Conservation (phyloP, 225 moss, liverwort and hornwort species). For the Pleurozium schreberi region DNA sequence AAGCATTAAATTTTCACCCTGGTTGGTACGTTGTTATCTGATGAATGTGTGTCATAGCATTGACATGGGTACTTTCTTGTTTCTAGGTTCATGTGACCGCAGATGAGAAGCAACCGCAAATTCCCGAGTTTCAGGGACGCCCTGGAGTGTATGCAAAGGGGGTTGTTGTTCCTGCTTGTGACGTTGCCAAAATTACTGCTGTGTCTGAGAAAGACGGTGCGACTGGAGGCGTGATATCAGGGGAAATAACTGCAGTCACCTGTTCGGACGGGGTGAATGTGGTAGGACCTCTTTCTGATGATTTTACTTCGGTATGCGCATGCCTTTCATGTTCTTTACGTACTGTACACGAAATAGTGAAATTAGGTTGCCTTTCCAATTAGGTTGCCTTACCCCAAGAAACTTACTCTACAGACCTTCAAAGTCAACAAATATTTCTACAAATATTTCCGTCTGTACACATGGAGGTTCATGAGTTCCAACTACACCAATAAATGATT, state of each 20-base stretch:
- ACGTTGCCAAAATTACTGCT: conserved; percentile 41
- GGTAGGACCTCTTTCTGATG: conserved; percentile 57
- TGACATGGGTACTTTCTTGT: background rate
- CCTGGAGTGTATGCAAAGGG: conserved; percentile 51
- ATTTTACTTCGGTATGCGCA: conserved; percentile 45
- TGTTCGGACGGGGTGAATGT: conserved; percentile 39
- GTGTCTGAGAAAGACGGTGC: conserved; percentile 31
- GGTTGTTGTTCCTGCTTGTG: conserved; percentile 37
- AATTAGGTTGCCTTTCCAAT: too few relatives aligned
- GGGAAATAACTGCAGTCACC: conserved; percentile 23
- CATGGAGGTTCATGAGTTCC: too few relatives aligned
- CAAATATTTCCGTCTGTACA: too few relatives aligned
- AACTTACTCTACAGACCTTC: too few relatives aligned
- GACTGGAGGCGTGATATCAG: conserved; percentile 41
- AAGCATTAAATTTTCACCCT: background rate
- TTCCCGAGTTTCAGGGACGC: conserved; percentile 61
- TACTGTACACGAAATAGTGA: too few relatives aligned
- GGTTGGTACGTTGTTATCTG: background rate
- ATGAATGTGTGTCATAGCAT: background rate
- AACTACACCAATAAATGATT: too few relatives aligned
- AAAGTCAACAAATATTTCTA: too few relatives aligned
- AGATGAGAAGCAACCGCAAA: conserved; percentile 59
- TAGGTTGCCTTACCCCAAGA: too few relatives aligned
- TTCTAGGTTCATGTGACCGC: conserved; percentile 51
- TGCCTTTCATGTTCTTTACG: background rate